phyloP scores from a whole-genome alignment of 352 stramenopile species.

The Pilasporangium apinafurcum region DNA sequence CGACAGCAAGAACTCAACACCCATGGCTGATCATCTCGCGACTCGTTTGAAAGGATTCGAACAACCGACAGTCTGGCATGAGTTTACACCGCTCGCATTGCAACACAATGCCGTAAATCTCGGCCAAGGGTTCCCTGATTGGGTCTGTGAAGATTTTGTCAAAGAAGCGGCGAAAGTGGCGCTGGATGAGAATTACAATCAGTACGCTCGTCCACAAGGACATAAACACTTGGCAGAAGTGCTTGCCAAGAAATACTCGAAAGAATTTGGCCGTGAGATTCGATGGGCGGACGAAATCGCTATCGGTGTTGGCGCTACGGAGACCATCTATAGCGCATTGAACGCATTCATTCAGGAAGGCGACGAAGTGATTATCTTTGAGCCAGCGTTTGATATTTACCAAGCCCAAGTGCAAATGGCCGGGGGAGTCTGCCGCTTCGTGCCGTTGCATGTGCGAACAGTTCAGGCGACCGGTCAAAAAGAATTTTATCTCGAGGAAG shows the following conservation, averaged over 20 bases:
- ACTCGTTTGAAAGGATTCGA: constrained; percentile 66
- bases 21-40: constrained; percentile 61
- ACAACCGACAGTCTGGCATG: constrained; percentile 77
- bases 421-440: constrained; percentile 68
- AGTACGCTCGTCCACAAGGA: constrained; percentile 91
- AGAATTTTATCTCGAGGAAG: constrained; percentile 83
- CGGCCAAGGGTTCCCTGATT: constrained; percentile 92
- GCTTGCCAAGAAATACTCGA: constrained; percentile 89
- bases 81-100: constrained; percentile 86
- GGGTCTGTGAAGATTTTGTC: constrained; percentile 92
- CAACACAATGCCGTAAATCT: constrained; percentile 90
- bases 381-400: constrained; percentile 98
- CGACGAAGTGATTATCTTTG: constrained; percentile 96
- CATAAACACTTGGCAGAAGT: constrained; percentile 74
- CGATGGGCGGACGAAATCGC: constrained; percentile 90
- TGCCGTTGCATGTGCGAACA: constrained; percentile 66
- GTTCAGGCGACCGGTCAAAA: constrained; percentile 24
- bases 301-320: constrained; percentile 91
- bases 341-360: constrained; percentile 90
- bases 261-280: constrained; percentile 78
- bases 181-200: constrained; percentile 91
- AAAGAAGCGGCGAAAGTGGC: constrained; percentile 91
- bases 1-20: no score
- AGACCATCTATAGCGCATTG: constrained; percentile 93
- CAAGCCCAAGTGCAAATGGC: constrained; percentile 84